Conservation (phyloP, 2,329 filamentous ascomycete genomes). For the Nannizzia gypsea region DNA sequence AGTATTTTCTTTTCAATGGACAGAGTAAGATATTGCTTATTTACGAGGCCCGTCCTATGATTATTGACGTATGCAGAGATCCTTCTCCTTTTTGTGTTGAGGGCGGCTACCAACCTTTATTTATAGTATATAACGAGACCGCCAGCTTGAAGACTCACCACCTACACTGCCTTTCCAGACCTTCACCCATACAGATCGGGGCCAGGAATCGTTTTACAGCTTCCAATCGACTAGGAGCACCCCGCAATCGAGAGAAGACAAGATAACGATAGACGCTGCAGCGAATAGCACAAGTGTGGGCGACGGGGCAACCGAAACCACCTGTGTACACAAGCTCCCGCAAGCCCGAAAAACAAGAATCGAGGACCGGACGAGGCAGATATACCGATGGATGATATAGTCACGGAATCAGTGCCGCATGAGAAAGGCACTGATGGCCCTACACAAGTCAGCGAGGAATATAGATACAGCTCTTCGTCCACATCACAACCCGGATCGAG, state of each 20-base stretch:
- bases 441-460: neutral
- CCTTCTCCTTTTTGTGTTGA: neutral
- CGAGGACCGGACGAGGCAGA: neutral
- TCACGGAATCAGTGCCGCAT: neutral
- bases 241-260: neutral
- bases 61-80: neutral
- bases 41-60: neutral
- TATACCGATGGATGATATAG: neutral
- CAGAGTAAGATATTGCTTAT: neutral
- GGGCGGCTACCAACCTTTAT: neutral
- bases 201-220: neutral
- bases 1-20: neutral
- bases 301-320: neutral
- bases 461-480: slow-evolving; percentile 3
- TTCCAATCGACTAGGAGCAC: neutral
- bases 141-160: neutral
- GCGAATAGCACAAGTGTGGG: neutral
- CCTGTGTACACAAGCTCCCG: neutral
- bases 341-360: neutral
- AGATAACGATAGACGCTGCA: neutral
- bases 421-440: neutral
- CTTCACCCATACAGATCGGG: neutral
- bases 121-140: neutral
- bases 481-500: slow-evolving; percentile 3
- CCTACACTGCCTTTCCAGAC: neutral